Base-by-base conservation (phyloP, 768 basidiomycete genomes). In the Cystobasidium ongulense region DNA sequence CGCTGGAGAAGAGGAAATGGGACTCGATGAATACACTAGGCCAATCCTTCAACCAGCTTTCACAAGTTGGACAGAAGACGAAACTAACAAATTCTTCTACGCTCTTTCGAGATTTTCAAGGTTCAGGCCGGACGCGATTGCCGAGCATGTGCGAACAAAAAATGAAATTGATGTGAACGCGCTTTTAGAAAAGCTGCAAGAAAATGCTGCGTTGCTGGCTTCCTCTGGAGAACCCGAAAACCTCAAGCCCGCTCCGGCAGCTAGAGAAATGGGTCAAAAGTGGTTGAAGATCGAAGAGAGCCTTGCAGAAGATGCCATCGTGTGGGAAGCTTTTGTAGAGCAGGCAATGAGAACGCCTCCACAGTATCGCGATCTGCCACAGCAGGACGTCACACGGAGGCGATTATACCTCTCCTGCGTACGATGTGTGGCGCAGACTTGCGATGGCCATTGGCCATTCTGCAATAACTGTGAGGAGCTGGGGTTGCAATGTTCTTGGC, bases 241-340 rank as follows among this genome's bases (percentile, higher is more conserved):
- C 8, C 1, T n/a, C 8, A 8, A 17, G 18, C 25, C 25, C 38
- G 4, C 36, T 2, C 68, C 68, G 4, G 68, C 54, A 29, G 68
- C 68, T n/a, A 23, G 68, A 29, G 43, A 71, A 38, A 71, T 71
- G 68, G 59, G 68, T 29, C 31, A 54, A 43, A 25, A n/a, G 10
- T 71, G 68, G 68, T 1, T 71, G 7, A 29, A 54, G 4, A n/a
- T 27, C 11, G 68, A 71, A 36, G 68, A 71, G 54, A 59, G 18
- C 2, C 33, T 57, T 13, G 52, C 68, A n/a, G 54, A n/a, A 23
- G 68, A 71, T 71, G 31, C 25, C 7, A 53, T 61, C 5, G 33
- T 71, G 1, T 71, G 68, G 68, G 68, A 71, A 21, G 54, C 33
- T 17, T 71, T 71, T 25, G 38, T 38, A 15, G 10, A 17, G 15